phyloP scores from a whole-genome alignment of 305 asterid genomes.

The Solanum hybrid region DNA sequence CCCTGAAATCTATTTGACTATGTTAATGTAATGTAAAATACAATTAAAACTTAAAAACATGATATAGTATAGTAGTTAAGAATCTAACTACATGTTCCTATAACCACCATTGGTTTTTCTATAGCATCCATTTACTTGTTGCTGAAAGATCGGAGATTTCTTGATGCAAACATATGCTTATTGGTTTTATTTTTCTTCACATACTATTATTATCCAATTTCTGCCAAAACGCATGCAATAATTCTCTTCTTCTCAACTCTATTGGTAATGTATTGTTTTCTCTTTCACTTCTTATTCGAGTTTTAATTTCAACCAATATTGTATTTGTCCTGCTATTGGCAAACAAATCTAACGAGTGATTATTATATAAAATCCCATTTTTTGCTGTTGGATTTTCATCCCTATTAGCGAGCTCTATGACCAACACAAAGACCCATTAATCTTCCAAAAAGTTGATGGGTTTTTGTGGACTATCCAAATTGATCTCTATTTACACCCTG shows the following conservation, averaged over 20 bases:
- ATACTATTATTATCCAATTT: neutral
- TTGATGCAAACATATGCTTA: neutral
- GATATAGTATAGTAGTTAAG: neutral
- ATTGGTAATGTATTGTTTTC: neutral
- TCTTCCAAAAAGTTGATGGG: neutral
- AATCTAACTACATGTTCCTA: neutral
- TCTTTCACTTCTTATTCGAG: neutral
- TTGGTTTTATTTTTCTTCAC: neutral
- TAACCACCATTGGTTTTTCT: neutral
- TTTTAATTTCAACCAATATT: neutral
- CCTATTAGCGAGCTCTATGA: neutral
- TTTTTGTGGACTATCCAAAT: neutral
- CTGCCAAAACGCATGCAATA: neutral
- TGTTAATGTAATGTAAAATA: neutral
- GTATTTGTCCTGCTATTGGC: neutral
- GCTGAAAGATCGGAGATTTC: neutral
- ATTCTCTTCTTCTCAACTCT: neutral
- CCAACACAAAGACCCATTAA: neutral
- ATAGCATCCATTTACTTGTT: neutral
- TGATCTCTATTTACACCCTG: neutral
- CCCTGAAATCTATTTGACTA: neutral
- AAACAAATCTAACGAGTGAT: neutral
- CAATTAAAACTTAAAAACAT: neutral
- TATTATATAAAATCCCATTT: neutral
- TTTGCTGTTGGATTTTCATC: neutral